Evolutionary conservation across 2,329 filamentous ascomycete genomes (phyloP), one percentile per base, ranked within the genome.

Genomic region (Ascocoryne sarcoides): DNA sequence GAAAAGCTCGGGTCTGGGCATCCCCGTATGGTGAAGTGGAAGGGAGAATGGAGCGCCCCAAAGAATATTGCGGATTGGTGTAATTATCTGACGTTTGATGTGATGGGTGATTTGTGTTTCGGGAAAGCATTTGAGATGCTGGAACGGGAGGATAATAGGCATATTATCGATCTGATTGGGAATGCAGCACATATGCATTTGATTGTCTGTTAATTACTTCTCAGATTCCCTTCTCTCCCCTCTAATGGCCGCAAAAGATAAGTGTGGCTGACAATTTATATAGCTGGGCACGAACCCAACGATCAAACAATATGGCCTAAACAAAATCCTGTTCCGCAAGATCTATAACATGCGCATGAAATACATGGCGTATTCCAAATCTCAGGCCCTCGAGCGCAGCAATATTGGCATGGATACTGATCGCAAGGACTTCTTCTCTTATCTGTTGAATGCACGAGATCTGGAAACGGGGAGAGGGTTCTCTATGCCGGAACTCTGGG

Each of bases 301-400:
- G 10, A 67, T 85, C 36, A 72, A 82, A 57, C 74, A 70, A 47
- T 73, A 82, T 53, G 71, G 74, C 45, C 66, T 86, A 21, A 81
- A 84, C 60, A 77, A 76, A 56, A 58, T 83, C 43, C 66, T 86
- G 38, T 84, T 86, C 61, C 76, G 68, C 43, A 73, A 71, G 42
- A 75, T 86, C 45, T 78, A 81, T 9, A 71, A 71, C 17, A 78
- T 79, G 32, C 73, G 82, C 3, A 79, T 75, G 57, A 70, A 74
- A 44, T 86, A 85, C 57, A 82, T 85, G 71, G 70, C 71, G 37
- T 84, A 84, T 62, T 82, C 77, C 60, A 77, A 79, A 36, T 65
- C 68, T 2, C 81, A 84, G 60, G 70, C 83, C 30, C 71, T 71
- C 10, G 75, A 84, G 53, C 72, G 81, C 17, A 82, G 79, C 36